Evolutionary conservation across 2,329 filamentous ascomycete genomes (phyloP), one percentile per base, ranked within the genome.

Genomic region (Cladosporium sp.): DNA sequence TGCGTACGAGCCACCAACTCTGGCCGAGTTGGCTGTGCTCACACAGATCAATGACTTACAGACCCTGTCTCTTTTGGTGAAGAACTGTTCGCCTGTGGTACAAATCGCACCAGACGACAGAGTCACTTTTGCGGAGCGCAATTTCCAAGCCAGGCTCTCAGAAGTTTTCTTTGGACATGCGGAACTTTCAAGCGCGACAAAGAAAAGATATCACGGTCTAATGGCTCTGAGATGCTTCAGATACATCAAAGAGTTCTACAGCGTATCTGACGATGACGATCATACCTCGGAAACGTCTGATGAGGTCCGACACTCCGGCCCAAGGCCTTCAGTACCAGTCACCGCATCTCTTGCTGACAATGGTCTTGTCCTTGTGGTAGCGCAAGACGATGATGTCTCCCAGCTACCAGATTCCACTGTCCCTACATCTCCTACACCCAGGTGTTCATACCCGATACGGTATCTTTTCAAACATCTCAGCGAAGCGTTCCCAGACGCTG

Each of bases 191-290:
- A n/a, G 14, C n/a, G 37, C 14, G 5, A n/a, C 37, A 40, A 37
- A 25, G 49, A 36, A 37, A 22, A 40, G 57, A 3, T 51, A 51
- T 51, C 49, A 51, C 19, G 49, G 49, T 4, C 22, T 51, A n/a
- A 38, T 51, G 28, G 49, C 49, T 22, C 28, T 51, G 8, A 51
- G 49, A 37, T 51, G 49, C 11, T 51, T 51, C 49, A 37, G 36
- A 8, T 22, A 37, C 49, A 51, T 51, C 49, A 51, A 51, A 6
- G 25, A 25, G 25, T 6, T 25, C 25, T 25, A 25, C 25, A 6
- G 25, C 25, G 25, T 6, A 6, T 6, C 25, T 6, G 3, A 25
- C 3, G 25, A 3, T 25, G 25, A 3, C 25, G 25, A 25, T 3
- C 25, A 25, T 6, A 25, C 25, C 25, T 25, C 6, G 25, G 6